Evolutionary conservation across 2,329 filamentous ascomycete genomes (phyloP), one percentile per base, ranked within the genome.

Genomic region (Reticulascus tulasneorum): DNA sequence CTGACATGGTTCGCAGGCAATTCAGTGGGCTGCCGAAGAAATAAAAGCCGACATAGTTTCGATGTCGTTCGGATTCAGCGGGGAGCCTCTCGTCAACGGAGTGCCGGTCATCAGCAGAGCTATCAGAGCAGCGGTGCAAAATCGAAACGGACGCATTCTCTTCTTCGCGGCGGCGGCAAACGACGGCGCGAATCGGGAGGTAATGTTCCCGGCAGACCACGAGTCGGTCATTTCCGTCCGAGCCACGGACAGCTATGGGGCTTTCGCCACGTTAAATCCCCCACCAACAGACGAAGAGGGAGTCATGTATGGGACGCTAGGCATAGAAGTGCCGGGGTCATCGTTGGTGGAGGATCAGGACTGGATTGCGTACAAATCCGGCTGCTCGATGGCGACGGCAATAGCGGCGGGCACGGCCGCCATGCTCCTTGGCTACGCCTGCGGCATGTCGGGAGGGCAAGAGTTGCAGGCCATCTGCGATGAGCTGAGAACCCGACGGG

Each of bases 201-300:
- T 23, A 22, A 32, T 32, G 29, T 32, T 32, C n/a, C 29, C 29
- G 3, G 29, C 29, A 23, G 24, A 32, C 7, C 29, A 15, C 19
- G 6, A 16, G 9, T 6, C 15, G 6, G 29, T 32, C 4, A 7
- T 32, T 7, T 32, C 29, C 5, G 18, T 32, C 9, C 29, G 29
- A 7, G 29, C 22, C 11, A 32, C 29, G 9, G 18, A 32, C 12
- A 23, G 9, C 9, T 9, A 5, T 10, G 29, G 29, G 7, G 29
- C 29, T 16, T 32, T 32, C 29, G 22, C 29, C 2, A 6, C 10
- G 13, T 23, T 22, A 22, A 32, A 32, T 8, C 29, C 29, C 4
- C 29, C 29, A 9, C 13, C 24, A 4, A 16, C 22, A 11, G 20
- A 20, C 13, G n/a, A 32, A 3, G 29, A 2, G 7, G 6, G 20